A percentile compares a stretch with the other conserved stretches of the same genome.
These are phyloP conservation scores for Wallacemonas sp. DNA, from an alignment of 208 protist species.

Conservation along the genomic window DNA sequence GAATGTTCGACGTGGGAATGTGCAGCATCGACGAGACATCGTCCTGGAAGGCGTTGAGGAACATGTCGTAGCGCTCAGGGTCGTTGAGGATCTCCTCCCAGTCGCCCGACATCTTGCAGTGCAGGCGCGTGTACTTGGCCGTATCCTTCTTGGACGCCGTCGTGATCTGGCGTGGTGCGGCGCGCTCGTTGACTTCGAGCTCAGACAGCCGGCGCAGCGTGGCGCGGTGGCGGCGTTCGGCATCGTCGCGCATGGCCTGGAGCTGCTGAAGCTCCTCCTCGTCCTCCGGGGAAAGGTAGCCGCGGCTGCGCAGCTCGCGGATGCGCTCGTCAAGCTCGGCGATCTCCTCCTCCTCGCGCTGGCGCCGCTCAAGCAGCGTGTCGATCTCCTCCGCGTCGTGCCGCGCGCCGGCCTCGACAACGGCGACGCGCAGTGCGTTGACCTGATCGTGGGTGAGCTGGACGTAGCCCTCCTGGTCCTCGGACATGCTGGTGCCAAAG, in stretches of 20 bases:
- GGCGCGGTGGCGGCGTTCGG: constrained; percentile 49
- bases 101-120: constrained; percentile 63
- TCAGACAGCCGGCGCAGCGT: constrained; percentile 62
- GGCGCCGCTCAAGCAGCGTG: constrained; percentile 40
- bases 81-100: constrained; percentile 58
- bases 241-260: constrained; percentile 43
- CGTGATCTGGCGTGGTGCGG: constrained; percentile 51
- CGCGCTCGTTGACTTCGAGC: constrained; percentile 59
- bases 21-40: constrained; percentile 51
- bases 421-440: constrained; percentile 33
- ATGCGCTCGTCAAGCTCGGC: constrained; percentile 53
- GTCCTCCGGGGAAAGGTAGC: constrained; percentile 57
- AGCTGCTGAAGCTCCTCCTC: constrained; percentile 78
- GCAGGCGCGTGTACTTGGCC: constrained; percentile 58
- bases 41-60: constrained; percentile 42
- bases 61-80: constrained; percentile 34
- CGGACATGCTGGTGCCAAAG: constrained; percentile 46
- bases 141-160: constrained; percentile 35
- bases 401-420: constrained; percentile 34
- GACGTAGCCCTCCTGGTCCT: constrained; percentile 60
- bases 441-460: constrained; percentile 44
- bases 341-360: constrained; percentile 64
- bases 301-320: constrained; percentile 47
- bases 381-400: constrained; percentile 75
- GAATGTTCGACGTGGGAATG: constrained; percentile 42